Conservation (phyloP, 169 alveolate species). For the Eimeria praecox region DNA sequence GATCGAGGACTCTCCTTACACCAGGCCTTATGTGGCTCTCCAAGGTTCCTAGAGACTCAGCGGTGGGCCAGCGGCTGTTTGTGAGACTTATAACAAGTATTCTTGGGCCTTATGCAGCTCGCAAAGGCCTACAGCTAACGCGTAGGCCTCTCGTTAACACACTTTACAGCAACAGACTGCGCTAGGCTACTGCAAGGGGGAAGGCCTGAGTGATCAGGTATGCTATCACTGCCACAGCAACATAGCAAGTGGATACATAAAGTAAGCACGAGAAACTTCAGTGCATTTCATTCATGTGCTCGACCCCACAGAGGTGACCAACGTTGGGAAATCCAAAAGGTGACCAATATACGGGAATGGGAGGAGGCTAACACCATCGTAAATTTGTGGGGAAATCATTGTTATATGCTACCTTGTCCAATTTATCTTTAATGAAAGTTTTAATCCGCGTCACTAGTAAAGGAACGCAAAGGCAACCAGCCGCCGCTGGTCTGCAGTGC, state of each 20-base stretch:
- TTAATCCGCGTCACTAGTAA: background rate
- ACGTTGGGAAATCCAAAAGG: background rate
- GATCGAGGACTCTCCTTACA: no score
- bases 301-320: conserved; percentile 19
- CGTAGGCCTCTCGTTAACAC: background rate
- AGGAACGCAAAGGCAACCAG: background rate
- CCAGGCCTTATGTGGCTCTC: no score
- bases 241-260: background rate
- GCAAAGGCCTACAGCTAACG: background rate
- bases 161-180: background rate
- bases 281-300: background rate
- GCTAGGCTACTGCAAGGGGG: background rate
- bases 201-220: background rate
- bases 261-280: background rate
- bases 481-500: conserved; percentile 43
- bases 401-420: background rate
- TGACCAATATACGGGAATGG: background rate
- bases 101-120: background rate
- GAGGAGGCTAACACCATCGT: background rate
- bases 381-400: background rate
- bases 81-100: background rate
- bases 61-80: background rate
- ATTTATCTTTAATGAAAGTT: background rate
- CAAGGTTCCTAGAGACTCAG: background rate
- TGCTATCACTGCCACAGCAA: background rate